Evolutionary conservation across 2,329 filamentous ascomycete genomes (phyloP).

Genomic region (Calonectria pteridis): DNA sequence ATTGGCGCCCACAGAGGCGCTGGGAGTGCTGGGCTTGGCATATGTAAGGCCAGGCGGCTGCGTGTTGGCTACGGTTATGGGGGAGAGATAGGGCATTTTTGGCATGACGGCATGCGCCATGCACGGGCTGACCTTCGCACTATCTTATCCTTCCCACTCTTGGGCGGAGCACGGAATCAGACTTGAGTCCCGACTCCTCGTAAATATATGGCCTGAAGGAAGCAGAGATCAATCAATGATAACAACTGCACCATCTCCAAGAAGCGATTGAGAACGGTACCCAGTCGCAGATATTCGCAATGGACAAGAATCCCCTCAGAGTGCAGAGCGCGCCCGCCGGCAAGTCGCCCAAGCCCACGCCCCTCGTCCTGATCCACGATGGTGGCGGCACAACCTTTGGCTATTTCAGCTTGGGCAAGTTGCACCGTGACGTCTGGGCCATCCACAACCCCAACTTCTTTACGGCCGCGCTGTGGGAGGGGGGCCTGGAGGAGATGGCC

Average conservation of each 20-base stretch:
- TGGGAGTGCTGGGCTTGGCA: background rate
- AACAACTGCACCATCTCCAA: background rate
- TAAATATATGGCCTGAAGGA: background rate
- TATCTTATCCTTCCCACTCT: background rate
- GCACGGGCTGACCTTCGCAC: background rate
- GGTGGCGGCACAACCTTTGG: slow-evolving; percentile 48
- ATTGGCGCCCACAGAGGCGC: background rate
- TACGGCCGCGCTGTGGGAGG: slow-evolving; percentile 39
- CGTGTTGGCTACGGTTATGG: background rate
- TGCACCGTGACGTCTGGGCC: slow-evolving; percentile 48
- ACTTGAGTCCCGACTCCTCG: background rate
- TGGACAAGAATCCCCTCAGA: slow-evolving; percentile 24
- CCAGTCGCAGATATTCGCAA: background rate
- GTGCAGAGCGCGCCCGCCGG: slow-evolving; percentile 15
- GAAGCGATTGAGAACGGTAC: background rate
- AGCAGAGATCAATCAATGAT: background rate
- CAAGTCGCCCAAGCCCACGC: slow-evolving; percentile 27
- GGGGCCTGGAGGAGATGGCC: slow-evolving; percentile 48
- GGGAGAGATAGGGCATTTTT: background rate
- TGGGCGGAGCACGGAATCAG: background rate
- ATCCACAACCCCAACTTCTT: slow-evolving; percentile 47
- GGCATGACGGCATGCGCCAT: slow-evolving; percentile 3
- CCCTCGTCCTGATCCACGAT: slow-evolving; percentile 48
- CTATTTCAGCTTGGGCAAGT: slow-evolving; percentile 44
- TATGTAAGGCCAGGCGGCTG: background rate